Evolutionary conservation across 179 eudicot species (phyloP).

Genomic region (Heliamphora pulchella): DNA sequence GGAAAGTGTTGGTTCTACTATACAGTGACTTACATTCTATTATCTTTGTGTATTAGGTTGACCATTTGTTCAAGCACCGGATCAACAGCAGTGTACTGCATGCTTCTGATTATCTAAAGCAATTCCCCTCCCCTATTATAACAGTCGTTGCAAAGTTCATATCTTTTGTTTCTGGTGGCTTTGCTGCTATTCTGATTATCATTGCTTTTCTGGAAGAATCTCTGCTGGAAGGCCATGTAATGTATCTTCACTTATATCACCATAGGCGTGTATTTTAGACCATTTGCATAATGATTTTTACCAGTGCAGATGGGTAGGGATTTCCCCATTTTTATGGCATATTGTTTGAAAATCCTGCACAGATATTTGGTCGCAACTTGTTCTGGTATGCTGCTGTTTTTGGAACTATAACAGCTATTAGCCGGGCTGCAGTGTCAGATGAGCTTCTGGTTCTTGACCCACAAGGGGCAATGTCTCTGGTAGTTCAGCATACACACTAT

Average conservation of each 20-base stretch:
- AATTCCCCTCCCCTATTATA: slow-evolving; percentile 85
- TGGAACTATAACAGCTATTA: slow-evolving; percentile 86
- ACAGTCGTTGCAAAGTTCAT: slow-evolving; percentile 77
- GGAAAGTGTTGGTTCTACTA: neutral
- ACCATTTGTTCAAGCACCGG: slow-evolving; percentile 87
- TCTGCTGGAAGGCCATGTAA: slow-evolving; percentile 98
- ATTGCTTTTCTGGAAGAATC: slow-evolving; percentile 90
- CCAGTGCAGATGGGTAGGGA: neutral
- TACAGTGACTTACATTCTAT: slow-evolving; percentile 1
- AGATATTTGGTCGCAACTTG: slow-evolving; percentile 91
- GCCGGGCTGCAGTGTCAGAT: slow-evolving; percentile 75
- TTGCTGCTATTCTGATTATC: slow-evolving; percentile 85
- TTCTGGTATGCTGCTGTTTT: slow-evolving; percentile 98
- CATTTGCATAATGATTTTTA: neutral
- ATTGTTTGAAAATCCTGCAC: slow-evolving; percentile 19
- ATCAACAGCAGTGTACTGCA: slow-evolving; percentile 64
- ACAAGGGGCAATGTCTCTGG: slow-evolving; percentile 74
- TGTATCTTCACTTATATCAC: slow-evolving; percentile 13
- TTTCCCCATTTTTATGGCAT: neutral
- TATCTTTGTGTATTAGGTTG: slow-evolving; percentile 49
- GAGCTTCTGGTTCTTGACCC: slow-evolving; percentile 84
- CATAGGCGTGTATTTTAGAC: neutral
- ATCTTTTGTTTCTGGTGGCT: slow-evolving; percentile 85
- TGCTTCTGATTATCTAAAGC: slow-evolving; percentile 87
- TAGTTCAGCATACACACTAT: slow-evolving; percentile 78